phyloP scores from a whole-genome alignment of 2,329 filamentous ascomycete genomes.

The Penicillium sclerotiorum region DNA sequence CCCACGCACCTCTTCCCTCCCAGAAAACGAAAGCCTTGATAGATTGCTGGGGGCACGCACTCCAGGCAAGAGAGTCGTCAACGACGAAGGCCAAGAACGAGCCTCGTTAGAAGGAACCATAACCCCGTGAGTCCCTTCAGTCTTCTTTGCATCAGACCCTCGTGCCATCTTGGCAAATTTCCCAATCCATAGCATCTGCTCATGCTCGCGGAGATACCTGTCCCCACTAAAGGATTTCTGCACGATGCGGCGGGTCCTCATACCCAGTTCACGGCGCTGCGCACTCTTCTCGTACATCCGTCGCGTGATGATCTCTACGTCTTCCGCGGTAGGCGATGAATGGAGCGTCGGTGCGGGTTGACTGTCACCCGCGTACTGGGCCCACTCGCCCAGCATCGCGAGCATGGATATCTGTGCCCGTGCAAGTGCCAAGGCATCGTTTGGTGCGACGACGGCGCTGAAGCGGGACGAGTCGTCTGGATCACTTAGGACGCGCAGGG shows the following conservation, averaged over 20 bases:
- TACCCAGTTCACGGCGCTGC: constrained; percentile 59
- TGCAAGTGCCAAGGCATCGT: constrained; percentile 63
- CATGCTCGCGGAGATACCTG: constrained; percentile 63
- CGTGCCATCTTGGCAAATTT: constrained; percentile 37
- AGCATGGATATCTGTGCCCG: constrained; percentile 65
- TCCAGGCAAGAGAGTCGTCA: constrained; percentile 28
- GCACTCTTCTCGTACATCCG: constrained; percentile 64
- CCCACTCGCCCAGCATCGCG: constrained; percentile 64
- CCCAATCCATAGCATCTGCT: constrained; percentile 61
- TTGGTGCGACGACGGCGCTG: constrained; percentile 66
- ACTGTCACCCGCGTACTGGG: constrained; percentile 59
- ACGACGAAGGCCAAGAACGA: constrained; percentile 40
- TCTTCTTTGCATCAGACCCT: constrained; percentile 20
- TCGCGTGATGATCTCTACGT: constrained; percentile 57
- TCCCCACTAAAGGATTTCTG: constrained; percentile 63
- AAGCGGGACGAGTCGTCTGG: constrained; percentile 54
- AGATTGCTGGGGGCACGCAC: constrained; percentile 25
- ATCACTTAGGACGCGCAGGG: constrained; percentile 44
- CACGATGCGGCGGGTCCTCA: constrained; percentile 61
- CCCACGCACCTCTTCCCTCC: constrained; percentile 35
- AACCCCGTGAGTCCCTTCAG: constrained; percentile 41
- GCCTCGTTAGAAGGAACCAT: constrained; percentile 38
- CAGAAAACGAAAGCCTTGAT: constrained; percentile 33
- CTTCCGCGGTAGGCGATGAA: constrained; percentile 52
- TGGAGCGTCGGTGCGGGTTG: constrained; percentile 47